A percentile compares a stretch with the other conserved stretches of the same genome.
Conservation (phyloP, 768 basidiomycete species). For the Lactarius trivialis region DNA sequence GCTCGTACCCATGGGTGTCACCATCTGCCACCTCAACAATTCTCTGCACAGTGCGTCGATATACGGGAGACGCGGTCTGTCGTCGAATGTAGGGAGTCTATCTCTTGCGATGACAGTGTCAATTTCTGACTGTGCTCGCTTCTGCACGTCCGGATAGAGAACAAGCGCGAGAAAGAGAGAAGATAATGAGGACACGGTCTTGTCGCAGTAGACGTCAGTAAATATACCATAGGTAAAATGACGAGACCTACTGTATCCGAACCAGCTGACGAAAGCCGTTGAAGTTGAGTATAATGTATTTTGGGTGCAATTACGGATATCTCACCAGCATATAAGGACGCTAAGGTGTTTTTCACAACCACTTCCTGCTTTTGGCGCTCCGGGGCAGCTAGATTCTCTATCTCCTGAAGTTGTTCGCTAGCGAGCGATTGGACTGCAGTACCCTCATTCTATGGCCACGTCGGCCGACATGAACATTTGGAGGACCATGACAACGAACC, state of each 20-base stretch:
- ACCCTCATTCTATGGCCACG: not conserved
- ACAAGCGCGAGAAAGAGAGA: constrained; percentile 28
- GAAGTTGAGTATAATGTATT: not conserved
- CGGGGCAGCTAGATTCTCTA: not conserved
- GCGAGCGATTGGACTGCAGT: not conserved
- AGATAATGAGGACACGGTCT: constrained; percentile 23
- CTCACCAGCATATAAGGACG: not conserved
- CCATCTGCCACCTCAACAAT: constrained; percentile 25
- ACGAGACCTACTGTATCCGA: constrained; percentile 24
- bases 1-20: constrained; percentile 10
- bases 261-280: constrained; percentile 11
- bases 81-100: constrained; percentile 27
- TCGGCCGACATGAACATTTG: not conserved
- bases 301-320: not conserved
- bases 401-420: not conserved
- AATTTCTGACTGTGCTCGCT: constrained; percentile 27
- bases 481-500: not conserved
- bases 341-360: not conserved
- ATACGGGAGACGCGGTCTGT: constrained; percentile 27
- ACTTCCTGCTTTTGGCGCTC: not conserved
- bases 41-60: constrained; percentile 27
- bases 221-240: not conserved
- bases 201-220: not conserved
- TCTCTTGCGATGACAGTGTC: constrained; percentile 25
- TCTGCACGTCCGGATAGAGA: constrained; percentile 27